Percentiles rank a stretch among this genome's conserved stretches.
Conservation (phyloP, 208 protist species). For the Crithidia brevicula region DNA sequence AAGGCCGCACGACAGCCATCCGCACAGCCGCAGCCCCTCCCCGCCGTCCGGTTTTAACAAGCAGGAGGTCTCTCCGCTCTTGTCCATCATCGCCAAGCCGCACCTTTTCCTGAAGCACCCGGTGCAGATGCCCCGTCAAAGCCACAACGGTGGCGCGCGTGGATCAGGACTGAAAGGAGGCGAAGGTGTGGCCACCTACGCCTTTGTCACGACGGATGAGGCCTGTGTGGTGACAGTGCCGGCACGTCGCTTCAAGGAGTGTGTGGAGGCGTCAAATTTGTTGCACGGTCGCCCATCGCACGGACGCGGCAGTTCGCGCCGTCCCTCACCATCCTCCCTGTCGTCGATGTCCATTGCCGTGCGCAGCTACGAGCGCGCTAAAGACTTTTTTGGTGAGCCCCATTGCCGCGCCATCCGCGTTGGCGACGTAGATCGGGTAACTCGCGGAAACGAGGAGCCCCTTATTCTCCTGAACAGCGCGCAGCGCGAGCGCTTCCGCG, state of each 20-base stretch:
- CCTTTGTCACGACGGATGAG: conserved; percentile 61
- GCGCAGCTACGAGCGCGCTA: conserved; percentile 34
- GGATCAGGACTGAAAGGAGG: neutral
- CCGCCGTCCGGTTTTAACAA: neutral
- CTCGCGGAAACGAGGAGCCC: conserved; percentile 52
- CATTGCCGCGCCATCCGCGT: conserved; percentile 41
- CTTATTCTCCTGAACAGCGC: conserved; percentile 26
- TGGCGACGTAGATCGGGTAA: conserved; percentile 47
- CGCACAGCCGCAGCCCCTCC: neutral
- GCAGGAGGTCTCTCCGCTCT: neutral
- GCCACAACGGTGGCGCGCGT: neutral
- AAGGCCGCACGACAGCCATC: neutral
- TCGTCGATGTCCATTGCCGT: conserved; percentile 23
- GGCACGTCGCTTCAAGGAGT: conserved; percentile 31
- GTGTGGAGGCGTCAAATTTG: conserved; percentile 14
- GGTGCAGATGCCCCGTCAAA: neutral
- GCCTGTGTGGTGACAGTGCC: conserved; percentile 51
- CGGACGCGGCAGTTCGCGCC: too few species aligned
- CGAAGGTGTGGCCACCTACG: conserved; percentile 38
- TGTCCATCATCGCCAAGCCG: conserved; percentile 41
- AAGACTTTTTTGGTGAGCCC: conserved; percentile 44
- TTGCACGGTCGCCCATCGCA: conserved; percentile 18
- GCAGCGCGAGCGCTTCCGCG: conserved; percentile 34
- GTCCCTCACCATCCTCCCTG: neutral
- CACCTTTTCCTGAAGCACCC: conserved; percentile 53